phyloP scores from a whole-genome alignment of 2,329 filamentous ascomycete genomes.

The Fusarium floridanum region DNA sequence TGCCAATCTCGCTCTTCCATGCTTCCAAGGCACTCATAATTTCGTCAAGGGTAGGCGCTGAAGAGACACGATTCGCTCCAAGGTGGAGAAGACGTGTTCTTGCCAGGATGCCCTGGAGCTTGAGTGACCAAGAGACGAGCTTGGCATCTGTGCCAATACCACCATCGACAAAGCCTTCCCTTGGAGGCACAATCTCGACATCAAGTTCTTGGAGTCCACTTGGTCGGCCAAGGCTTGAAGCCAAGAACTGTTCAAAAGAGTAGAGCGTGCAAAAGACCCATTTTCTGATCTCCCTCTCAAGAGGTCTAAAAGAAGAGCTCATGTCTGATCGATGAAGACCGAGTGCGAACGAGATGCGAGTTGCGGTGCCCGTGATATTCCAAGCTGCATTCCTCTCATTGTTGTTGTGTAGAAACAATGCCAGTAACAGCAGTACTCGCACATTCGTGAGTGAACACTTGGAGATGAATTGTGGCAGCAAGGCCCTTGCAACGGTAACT shows the following conservation, averaged over 20 bases:
- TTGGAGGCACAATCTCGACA: constrained; percentile 50
- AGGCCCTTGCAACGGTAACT: constrained; percentile 10
- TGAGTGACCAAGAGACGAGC: constrained; percentile 48
- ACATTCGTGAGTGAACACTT: constrained; percentile 36
- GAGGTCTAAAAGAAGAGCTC: constrained; percentile 47
- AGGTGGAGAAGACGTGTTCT: constrained; percentile 43
- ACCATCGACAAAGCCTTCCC: constrained; percentile 46
- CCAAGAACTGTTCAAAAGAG: constrained; percentile 53
- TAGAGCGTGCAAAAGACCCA: constrained; percentile 55
- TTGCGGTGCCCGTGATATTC: constrained; percentile 52
- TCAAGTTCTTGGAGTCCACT: constrained; percentile 53
- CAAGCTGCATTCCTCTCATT: constrained; percentile 55
- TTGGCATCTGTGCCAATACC: constrained; percentile 47
- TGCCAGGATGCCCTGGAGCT: constrained; percentile 48
- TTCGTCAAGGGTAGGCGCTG: constrained; percentile 30
- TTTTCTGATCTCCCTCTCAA: constrained; percentile 52
- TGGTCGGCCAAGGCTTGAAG: constrained; percentile 52
- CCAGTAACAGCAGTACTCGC: constrained; percentile 25
- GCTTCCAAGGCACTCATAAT: constrained; percentile 12
- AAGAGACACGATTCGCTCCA: neutral
- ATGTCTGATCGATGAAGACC: constrained; percentile 51
- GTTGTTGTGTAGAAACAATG: constrained; percentile 54
- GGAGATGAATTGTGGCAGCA: constrained; percentile 35
- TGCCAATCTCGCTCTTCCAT: constrained; percentile 30
- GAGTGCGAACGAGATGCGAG: constrained; percentile 49